phyloP scores from a whole-genome alignment of 2,329 filamentous ascomycete genomes.

The Neurospora sp. region DNA sequence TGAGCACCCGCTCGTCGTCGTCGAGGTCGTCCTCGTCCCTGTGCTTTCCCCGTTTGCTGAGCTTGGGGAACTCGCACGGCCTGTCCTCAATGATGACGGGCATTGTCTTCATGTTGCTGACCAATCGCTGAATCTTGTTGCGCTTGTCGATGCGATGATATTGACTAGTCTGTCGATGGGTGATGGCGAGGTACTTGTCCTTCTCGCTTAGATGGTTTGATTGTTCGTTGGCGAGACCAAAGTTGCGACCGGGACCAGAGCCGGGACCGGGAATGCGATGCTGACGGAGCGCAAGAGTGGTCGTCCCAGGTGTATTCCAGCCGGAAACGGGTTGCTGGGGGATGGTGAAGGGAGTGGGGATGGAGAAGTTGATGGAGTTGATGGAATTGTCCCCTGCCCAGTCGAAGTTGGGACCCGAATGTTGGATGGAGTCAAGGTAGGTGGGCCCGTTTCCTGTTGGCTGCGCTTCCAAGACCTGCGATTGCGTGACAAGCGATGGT shows the following conservation, averaged over 20 bases:
- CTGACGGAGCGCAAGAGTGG: not conserved
- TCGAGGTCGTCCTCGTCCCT: slow-evolving; percentile 95
- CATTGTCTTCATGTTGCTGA: not conserved
- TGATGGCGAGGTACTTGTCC: not conserved
- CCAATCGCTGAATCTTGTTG: not conserved
- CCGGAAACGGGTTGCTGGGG: not conserved
- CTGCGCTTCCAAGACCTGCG: not conserved
- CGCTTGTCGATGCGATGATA: not conserved
- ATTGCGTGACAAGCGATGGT: not conserved
- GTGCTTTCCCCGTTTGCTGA: not conserved
- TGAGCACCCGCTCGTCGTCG: slow-evolving; percentile 84
- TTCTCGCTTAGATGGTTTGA: not conserved
- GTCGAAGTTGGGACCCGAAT: not conserved
- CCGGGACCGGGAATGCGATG: not conserved
- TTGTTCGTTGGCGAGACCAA: not conserved
- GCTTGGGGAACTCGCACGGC: not conserved
- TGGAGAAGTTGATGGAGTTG: not conserved
- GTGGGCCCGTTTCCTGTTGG: not conserved
- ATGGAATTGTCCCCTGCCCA: not conserved
- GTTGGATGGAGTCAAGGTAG: not conserved
- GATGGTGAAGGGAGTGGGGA: not conserved
- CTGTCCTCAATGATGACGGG: not conserved
- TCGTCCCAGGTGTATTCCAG: not conserved
- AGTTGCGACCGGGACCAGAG: not conserved
- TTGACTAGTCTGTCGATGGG: not conserved